phyloP scores from a whole-genome alignment of 1,284 basidiomycete genomes.

The Vanrija humicola region DNA sequence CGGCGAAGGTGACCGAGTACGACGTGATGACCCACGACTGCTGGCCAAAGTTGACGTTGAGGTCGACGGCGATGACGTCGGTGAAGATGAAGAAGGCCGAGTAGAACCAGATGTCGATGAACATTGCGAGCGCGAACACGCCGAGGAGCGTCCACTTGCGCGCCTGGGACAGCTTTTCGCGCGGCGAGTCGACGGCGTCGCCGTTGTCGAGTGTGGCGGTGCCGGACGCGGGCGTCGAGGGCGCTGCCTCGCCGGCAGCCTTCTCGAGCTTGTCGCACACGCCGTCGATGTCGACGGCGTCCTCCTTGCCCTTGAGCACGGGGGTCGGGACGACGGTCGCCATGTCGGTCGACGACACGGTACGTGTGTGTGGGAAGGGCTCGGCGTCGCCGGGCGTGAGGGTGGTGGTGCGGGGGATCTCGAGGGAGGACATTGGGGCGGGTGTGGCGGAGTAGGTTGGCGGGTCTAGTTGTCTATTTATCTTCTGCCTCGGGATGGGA shows the following conservation, averaged over 20 bases:
- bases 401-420: neutral
- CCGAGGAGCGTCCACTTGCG: conserved; percentile 29
- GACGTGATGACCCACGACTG: conserved; percentile 26
- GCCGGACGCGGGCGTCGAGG: too few species aligned
- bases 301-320: too few species aligned
- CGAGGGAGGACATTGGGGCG: neutral
- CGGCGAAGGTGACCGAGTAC: conserved; percentile 41
- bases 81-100: conserved; percentile 21
- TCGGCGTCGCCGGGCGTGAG: neutral
- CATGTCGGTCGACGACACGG: neutral
- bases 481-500: too few species aligned
- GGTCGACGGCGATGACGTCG: conserved; percentile 11
- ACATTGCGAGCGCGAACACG: conserved; percentile 26
- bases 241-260: too few species aligned
- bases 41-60: conserved; percentile 13
- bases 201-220: too few species aligned
- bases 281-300: too few species aligned
- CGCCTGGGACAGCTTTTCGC: conserved; percentile 2
- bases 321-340: neutral
- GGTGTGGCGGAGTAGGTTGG: neutral
- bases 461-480: neutral
- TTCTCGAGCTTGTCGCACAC: too few species aligned
- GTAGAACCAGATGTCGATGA: conserved; percentile 32
- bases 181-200: too few species aligned
- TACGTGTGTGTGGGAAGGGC: neutral